A percentile compares a stretch with the other conserved stretches of the same genome.
phyloP scores from a whole-genome alignment of 306 rosid species.

The Begonia peltatifolia region DNA sequence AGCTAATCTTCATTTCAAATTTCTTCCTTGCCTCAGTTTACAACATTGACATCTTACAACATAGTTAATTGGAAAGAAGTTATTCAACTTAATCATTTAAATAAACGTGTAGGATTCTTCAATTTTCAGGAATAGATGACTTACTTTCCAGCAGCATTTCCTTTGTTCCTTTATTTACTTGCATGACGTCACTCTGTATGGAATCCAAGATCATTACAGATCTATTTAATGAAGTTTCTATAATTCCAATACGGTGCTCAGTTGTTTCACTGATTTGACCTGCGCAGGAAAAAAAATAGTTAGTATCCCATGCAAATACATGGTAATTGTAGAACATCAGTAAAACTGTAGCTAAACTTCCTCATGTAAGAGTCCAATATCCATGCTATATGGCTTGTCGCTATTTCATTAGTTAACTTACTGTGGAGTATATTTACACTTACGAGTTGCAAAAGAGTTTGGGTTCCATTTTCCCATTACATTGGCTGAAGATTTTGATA shows the following conservation, averaged over 20 bases:
- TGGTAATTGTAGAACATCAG: too few relatives aligned
- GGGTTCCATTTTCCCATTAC: slow-evolving; percentile 58
- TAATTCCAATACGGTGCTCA: slow-evolving; percentile 62
- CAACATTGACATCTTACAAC: background rate
- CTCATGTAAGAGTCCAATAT: too few relatives aligned
- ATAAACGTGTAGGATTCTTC: background rate
- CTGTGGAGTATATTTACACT: slow-evolving; percentile 35
- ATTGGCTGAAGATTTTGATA: slow-evolving; percentile 62
- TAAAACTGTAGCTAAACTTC: too few relatives aligned
- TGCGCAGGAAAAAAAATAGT: slow-evolving; percentile 22
- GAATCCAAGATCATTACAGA: slow-evolving; percentile 89
- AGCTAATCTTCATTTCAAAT: background rate
- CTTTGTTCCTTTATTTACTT: slow-evolving; percentile 73
- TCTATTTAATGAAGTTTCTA: slow-evolving; percentile 80
- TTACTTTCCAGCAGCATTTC: slow-evolving; percentile 64
- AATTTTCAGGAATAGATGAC: slow-evolving; percentile 20
- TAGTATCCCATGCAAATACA: slow-evolving; percentile 5
- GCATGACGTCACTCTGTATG: slow-evolving; percentile 72
- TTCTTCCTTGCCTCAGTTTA: background rate
- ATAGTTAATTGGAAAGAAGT: background rate
- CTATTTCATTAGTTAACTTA: too few relatives aligned
- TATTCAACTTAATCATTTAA: too few relatives aligned
- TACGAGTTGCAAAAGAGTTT: slow-evolving; percentile 36
- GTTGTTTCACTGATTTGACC: slow-evolving; percentile 78
- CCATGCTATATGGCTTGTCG: too few relatives aligned